These are phyloP conservation scores for Tolypocladium sp. DNA, from an alignment of 2,329 filamentous ascomycete genomes.

Conservation along the genomic window DNA sequence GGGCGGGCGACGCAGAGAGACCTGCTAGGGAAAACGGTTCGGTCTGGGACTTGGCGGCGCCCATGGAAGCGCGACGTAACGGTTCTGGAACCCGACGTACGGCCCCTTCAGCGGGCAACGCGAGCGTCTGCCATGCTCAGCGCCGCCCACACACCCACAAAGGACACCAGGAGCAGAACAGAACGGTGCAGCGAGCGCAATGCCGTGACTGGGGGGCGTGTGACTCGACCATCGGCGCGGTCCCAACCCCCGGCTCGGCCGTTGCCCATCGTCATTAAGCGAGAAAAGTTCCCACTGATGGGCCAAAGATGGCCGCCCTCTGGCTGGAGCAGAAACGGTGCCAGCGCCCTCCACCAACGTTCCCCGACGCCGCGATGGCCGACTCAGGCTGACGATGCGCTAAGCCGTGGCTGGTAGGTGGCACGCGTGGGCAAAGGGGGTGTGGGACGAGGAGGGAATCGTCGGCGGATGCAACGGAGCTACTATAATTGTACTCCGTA, in stretches of 20 bases:
- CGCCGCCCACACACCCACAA: background rate
- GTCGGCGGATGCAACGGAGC: background rate
- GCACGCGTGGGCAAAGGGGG: constrained; percentile 5
- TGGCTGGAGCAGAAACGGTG: background rate
- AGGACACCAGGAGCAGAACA: background rate
- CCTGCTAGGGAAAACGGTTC: background rate
- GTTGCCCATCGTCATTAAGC: background rate
- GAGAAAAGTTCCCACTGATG: background rate
- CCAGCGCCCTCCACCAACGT: background rate
- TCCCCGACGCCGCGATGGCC: background rate
- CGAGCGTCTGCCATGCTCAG: background rate
- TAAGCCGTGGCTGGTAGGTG: constrained; percentile 13
- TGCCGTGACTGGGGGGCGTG: background rate
- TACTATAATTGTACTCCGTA: background rate
- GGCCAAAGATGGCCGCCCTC: background rate
- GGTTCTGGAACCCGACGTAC: background rate
- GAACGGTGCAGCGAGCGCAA: background rate
- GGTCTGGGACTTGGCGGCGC: background rate
- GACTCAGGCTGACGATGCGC: constrained; percentile 3
- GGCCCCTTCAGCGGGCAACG: background rate
- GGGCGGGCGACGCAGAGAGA: background rate
- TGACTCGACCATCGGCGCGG: background rate
- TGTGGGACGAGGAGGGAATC: background rate
- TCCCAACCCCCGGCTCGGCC: background rate
- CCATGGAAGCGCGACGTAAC: background rate